Conservation (phyloP, 371 early-diverging fungal genomes). For the Mortierella sp. region DNA sequence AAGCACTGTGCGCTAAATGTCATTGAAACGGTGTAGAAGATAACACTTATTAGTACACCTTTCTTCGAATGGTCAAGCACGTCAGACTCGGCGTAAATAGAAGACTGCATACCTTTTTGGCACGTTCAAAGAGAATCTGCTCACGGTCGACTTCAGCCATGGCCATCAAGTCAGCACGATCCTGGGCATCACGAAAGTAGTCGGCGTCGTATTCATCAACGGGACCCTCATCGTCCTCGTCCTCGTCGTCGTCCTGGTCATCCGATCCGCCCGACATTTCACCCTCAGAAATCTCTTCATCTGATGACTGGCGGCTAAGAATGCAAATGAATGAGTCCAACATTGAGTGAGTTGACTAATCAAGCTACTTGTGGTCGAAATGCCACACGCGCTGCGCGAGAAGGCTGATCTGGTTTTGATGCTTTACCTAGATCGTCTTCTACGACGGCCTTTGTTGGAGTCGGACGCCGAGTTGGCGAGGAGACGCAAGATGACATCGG, state of each 20-base stretch:
- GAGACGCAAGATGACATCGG: constrained; percentile 57
- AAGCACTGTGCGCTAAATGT: constrained; percentile 34
- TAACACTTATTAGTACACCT: background rate
- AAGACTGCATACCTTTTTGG: constrained; percentile 67
- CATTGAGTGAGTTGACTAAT: background rate
- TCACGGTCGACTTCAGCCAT: constrained; percentile 86
- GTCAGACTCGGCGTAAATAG: background rate
- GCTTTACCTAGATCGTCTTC: constrained; percentile 50
- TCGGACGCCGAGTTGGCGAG: constrained; percentile 52
- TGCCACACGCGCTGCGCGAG: background rate
- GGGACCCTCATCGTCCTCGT: constrained; percentile 71
- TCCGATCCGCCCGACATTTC: constrained; percentile 55
- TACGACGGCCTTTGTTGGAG: constrained; percentile 50
- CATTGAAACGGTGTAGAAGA: background rate
- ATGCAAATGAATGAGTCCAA: background rate
- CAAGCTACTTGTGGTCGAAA: background rate
- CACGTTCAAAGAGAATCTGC: constrained; percentile 82
- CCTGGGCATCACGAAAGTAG: constrained; percentile 83
- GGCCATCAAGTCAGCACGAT: constrained; percentile 74
- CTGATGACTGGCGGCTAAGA: constrained; percentile 37
- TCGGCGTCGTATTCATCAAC: constrained; percentile 85
- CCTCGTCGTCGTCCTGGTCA: constrained; percentile 60
- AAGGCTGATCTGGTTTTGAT: background rate
- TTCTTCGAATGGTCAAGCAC: too few species aligned
- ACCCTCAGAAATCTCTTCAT: constrained; percentile 56